These are phyloP conservation scores for Blastobotrys capitulatus DNA, from an alignment of 1,139 yeast genomes.

Conservation along the genomic window DNA sequence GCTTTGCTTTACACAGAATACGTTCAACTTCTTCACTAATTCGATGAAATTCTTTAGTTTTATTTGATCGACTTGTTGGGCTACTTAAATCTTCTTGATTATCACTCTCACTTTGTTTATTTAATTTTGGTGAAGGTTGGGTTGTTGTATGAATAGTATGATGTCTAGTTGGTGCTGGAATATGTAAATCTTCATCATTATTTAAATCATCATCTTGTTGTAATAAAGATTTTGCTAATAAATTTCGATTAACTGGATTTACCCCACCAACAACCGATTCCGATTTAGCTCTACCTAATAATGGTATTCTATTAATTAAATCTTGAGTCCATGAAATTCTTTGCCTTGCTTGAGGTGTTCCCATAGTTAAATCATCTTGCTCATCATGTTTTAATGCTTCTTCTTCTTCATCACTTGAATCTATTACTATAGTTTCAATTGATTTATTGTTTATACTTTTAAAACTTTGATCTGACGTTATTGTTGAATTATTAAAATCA, in stretches of 20 bases:
- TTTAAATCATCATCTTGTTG: not conserved
- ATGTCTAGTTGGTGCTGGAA: not conserved
- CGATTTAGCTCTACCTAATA: not conserved
- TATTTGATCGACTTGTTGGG: not conserved
- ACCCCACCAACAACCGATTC: not conserved
- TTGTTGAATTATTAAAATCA: no score
- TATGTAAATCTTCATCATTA: not conserved
- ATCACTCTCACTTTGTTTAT: not conserved
- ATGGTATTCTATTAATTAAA: slow-evolving; percentile 1
- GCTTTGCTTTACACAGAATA: slow-evolving; percentile 11
- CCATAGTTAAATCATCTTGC: not conserved
- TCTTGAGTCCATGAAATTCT: slow-evolving; percentile 1
- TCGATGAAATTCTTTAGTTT: slow-evolving; percentile 1
- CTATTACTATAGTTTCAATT: not conserved
- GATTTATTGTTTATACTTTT: no score
- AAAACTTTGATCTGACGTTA: no score
- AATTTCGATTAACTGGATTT: no score
- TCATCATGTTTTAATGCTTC: slow-evolving; percentile 4
- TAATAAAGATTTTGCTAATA: not conserved
- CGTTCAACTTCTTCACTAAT: slow-evolving; percentile 11
- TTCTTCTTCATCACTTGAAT: slow-evolving; percentile 4
- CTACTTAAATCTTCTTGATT: no score
- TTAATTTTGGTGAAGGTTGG: not conserved
- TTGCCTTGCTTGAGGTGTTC: not conserved
- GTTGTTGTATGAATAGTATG: not conserved